phyloP scores from a whole-genome alignment of 495 filamentous ascomycete species.

The Durotheca rogersii region DNA sequence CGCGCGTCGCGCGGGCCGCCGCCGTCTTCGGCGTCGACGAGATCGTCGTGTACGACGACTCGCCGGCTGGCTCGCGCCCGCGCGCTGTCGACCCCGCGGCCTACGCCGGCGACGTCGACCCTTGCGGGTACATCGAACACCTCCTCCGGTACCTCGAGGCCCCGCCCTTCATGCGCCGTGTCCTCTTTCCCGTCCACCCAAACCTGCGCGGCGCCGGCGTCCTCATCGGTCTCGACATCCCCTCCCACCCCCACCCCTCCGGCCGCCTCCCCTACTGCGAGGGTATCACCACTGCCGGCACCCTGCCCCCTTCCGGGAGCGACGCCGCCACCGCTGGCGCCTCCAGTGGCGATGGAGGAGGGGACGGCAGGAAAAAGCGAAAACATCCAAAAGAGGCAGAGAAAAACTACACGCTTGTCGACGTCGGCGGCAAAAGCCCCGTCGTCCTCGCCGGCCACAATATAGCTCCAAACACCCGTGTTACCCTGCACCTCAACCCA shows the following conservation, averaged over 20 bases:
- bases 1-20: constrained; percentile 68
- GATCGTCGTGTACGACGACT: constrained; percentile 71
- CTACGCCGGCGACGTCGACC: constrained; percentile 65
- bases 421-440: constrained; percentile 56
- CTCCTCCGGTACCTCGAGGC: constrained; percentile 73
- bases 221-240: constrained; percentile 72
- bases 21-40: constrained; percentile 80
- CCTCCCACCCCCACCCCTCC: constrained; percentile 65
- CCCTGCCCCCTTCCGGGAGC: no score
- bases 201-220: constrained; percentile 64
- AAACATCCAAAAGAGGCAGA: no score
- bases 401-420: constrained; percentile 60
- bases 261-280: constrained; percentile 73
- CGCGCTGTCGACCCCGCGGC: constrained; percentile 45
- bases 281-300: constrained; percentile 58
- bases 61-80: constrained; percentile 40
- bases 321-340: no score
- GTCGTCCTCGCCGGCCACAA: constrained; percentile 56
- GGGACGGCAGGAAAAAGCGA: no score
- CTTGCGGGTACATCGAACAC: constrained; percentile 69
- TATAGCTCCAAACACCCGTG: constrained; percentile 60
- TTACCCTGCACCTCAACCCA: constrained; percentile 63
- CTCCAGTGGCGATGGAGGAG: no score
- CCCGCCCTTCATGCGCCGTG: constrained; percentile 68
- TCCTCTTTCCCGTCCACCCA: constrained; percentile 68